Percentiles rank a stretch among this genome's conserved stretches.
Evolutionary conservation across 768 basidiomycete species (phyloP).

Genomic region (Termitomyces sp.): DNA sequence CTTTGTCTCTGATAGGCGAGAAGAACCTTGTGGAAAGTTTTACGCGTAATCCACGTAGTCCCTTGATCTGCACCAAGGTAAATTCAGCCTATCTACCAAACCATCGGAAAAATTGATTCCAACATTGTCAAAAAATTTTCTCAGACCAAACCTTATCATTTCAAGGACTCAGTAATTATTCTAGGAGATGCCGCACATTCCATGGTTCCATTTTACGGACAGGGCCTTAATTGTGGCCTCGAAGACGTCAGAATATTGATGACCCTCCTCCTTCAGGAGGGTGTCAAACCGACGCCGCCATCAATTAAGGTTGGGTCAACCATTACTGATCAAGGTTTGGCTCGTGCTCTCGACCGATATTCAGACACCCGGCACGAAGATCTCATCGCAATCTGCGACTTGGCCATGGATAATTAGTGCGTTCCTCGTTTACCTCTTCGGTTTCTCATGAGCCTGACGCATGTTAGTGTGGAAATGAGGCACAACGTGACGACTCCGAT

Average conservation of each 20-base stretch:
- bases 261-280: constrained; percentile 64
- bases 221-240: constrained; percentile 95
- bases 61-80: constrained; percentile 92
- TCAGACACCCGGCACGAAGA: constrained; percentile 81
- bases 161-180: constrained; percentile 80
- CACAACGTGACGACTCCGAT: constrained; percentile 79
- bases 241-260: constrained; percentile 94
- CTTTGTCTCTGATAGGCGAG: constrained; percentile 80
- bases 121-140: constrained; percentile 15
- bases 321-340: constrained; percentile 51
- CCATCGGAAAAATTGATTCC: constrained; percentile 16
- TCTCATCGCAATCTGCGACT: constrained; percentile 82
- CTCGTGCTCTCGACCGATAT: constrained; percentile 68
- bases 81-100: constrained; percentile 22
- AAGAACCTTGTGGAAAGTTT: constrained; percentile 73
- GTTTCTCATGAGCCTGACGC: constrained; percentile 11
- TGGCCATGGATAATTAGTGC: constrained; percentile 97
- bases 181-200: constrained; percentile 95
- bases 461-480: constrained; percentile 86
- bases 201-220: constrained; percentile 98
- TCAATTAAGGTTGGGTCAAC: constrained; percentile 23
- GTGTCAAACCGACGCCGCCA: constrained; percentile 45
- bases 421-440: constrained; percentile 24
- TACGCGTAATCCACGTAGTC: constrained; percentile 77
- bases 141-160: constrained; percentile 85